phyloP scores from a whole-genome alignment of 164 flowering plant genomes.

The Chimonanthus salicifolius region DNA sequence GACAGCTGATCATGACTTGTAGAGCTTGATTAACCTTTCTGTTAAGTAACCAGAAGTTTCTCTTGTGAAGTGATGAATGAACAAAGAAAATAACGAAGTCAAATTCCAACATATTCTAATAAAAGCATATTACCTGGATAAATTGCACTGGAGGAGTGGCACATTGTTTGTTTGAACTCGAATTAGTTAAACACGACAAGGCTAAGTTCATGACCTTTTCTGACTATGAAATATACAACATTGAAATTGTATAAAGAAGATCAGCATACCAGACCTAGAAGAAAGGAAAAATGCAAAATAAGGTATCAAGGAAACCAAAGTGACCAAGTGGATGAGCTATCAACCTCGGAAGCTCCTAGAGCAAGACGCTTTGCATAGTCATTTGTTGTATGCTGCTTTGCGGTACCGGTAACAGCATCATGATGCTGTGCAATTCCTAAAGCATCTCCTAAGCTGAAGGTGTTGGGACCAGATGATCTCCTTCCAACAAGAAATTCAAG shows the following conservation, averaged over 20 bases:
- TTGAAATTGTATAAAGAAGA: not conserved
- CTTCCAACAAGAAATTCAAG: constrained; percentile 73
- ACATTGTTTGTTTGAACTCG: constrained; percentile 34
- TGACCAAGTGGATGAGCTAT: constrained; percentile 3
- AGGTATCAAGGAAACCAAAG: not conserved
- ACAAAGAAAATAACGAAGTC: not conserved
- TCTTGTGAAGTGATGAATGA: not conserved
- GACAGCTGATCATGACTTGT: no score
- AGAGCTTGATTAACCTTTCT: no score
- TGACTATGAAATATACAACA: constrained; percentile 33
- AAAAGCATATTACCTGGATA: constrained; percentile 45
- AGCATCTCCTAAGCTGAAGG: constrained; percentile 73
- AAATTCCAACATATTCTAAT: not conserved
- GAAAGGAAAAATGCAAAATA: not conserved
- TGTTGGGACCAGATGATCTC: constrained; percentile 44
- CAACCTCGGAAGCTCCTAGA: constrained; percentile 70
- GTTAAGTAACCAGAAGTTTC: not conserved
- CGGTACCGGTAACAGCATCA: constrained; percentile 88
- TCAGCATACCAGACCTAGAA: not conserved
- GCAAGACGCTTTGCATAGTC: constrained; percentile 83
- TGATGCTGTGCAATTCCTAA: constrained; percentile 88
- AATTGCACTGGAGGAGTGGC: constrained; percentile 25
- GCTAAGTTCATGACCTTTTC: constrained; percentile 56
- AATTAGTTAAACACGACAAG: constrained; percentile 46
- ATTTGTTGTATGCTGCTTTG: constrained; percentile 80